Evolutionary conservation across 208 protist genomes (phyloP).

Genomic region (Balamuthia mandrillaris): DNA sequence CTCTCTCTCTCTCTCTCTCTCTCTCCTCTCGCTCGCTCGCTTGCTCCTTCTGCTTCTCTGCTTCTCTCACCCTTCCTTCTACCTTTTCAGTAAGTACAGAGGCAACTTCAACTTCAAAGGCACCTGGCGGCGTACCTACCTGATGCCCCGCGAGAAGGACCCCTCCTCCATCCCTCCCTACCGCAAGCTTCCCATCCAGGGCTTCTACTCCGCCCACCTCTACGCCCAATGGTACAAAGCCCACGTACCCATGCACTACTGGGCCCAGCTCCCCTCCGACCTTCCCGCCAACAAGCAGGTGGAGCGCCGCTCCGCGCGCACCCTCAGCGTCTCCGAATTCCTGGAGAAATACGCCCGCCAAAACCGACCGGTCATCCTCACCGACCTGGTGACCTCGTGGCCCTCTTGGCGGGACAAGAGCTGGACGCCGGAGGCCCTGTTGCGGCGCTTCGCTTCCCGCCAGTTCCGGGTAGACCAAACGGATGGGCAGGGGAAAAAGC

Average conservation of each 20-base stretch:
- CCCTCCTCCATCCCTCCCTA: background rate
- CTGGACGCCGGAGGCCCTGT: constrained; percentile 13
- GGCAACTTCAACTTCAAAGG: constrained; percentile 13
- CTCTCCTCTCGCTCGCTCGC: background rate
- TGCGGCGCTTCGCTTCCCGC: background rate
- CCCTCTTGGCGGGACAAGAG: constrained; percentile 20
- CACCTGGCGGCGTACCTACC: constrained; percentile 13
- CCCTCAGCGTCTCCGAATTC: background rate
- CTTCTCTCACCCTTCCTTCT: background rate
- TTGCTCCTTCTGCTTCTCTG: background rate
- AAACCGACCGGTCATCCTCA: constrained; percentile 33
- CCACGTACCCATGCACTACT: constrained; percentile 18
- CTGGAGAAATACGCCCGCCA: constrained; percentile 1
- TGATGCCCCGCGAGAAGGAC: constrained; percentile 18
- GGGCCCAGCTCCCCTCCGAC: constrained; percentile 11
- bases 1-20: background rate
- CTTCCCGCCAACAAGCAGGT: background rate
- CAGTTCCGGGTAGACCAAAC: constrained; percentile 34
- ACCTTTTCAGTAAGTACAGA: background rate
- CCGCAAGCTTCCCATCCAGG: constrained; percentile 8
- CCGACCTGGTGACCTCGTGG: constrained; percentile 24
- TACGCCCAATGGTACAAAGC: constrained; percentile 20
- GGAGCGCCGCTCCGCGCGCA: background rate
- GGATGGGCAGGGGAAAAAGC: constrained; percentile 18
- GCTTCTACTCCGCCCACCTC: constrained; percentile 36